A percentile compares a stretch with the other conserved stretches of the same genome.
These are phyloP conservation scores for Saturnispora gosingensis DNA, from an alignment of 805 yeast species.

Conservation along the genomic window DNA sequence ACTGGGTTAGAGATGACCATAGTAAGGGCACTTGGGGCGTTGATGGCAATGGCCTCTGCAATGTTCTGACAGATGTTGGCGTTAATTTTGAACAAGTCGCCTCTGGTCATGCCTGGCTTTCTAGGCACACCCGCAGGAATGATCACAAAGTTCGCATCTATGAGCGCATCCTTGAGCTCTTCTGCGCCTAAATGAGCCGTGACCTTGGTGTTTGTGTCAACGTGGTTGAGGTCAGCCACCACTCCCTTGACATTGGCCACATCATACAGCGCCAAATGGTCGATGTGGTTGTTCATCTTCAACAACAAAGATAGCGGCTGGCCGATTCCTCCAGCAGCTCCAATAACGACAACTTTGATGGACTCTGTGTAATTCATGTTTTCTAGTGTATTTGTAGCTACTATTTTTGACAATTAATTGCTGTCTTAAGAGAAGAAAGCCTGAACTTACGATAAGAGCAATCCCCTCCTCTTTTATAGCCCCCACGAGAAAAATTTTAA, in stretches of 20 bases:
- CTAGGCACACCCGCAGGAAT: constrained; percentile 58
- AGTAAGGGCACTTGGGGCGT: constrained; percentile 66
- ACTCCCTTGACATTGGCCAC: constrained; percentile 50
- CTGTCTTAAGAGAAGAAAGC: not conserved
- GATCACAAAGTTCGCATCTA: constrained; percentile 39
- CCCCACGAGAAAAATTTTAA: not conserved
- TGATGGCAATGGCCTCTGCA: constrained; percentile 63
- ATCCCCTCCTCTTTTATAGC: not conserved
- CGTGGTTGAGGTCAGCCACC: constrained; percentile 46
- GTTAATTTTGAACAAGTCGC: constrained; percentile 50
- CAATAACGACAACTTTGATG: constrained; percentile 63
- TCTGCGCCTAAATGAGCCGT: constrained; percentile 28
- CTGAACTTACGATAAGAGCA: not conserved
- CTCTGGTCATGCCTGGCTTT: constrained; percentile 60
- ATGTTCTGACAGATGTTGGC: constrained; percentile 65
- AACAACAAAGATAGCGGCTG: constrained; percentile 46
- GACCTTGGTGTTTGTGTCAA: constrained; percentile 40
- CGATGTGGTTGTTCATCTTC: constrained; percentile 37
- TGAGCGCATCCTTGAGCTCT: constrained; percentile 32
- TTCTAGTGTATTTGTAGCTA: not conserved
- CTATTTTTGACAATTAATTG: not conserved
- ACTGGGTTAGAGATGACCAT: constrained; percentile 89
- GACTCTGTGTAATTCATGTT: not conserved
- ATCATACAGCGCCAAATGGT: constrained; percentile 41
- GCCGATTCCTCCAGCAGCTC: constrained; percentile 79